These are phyloP conservation scores for Paracamarosporium sp. DNA, from an alignment of 2,329 filamentous ascomycete genomes.

Conservation along the genomic window DNA sequence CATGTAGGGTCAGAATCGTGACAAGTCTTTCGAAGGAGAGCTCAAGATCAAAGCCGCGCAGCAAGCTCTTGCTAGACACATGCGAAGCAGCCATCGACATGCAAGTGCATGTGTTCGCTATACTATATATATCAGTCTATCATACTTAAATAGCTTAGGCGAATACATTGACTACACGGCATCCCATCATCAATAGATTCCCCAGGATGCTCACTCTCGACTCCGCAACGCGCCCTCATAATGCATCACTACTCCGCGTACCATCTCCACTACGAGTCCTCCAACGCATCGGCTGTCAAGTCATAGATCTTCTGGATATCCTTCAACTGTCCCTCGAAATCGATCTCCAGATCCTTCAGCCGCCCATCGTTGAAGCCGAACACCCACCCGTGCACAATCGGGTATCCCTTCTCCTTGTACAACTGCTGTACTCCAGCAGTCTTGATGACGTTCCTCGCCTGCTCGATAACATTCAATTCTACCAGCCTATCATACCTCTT, in stretches of 20 bases:
- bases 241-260: background rate
- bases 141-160: no score
- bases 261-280: constrained; percentile 1
- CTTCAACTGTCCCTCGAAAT: constrained; percentile 63
- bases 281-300: constrained; percentile 26
- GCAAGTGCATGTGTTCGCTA: no score
- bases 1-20: no score
- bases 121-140: no score
- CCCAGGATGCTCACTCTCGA: no score
- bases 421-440: constrained; percentile 64
- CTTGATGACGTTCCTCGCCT: constrained; percentile 48
- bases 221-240: no score
- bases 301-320: constrained; percentile 72
- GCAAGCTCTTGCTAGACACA: no score
- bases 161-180: no score
- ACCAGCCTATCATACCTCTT: constrained; percentile 43
- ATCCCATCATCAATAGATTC: no score
- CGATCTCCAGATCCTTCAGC: constrained; percentile 69
- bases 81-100: no score
- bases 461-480: constrained; percentile 48
- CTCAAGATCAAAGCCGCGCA: no score
- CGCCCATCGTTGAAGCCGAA: constrained; percentile 73
- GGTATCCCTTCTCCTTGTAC: constrained; percentile 68
- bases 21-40: no score
- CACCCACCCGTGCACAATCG: constrained; percentile 76